These are phyloP conservation scores for Scenedesmus sp. DNA, from an alignment of 163 green algal species.

Conservation along the genomic window DNA sequence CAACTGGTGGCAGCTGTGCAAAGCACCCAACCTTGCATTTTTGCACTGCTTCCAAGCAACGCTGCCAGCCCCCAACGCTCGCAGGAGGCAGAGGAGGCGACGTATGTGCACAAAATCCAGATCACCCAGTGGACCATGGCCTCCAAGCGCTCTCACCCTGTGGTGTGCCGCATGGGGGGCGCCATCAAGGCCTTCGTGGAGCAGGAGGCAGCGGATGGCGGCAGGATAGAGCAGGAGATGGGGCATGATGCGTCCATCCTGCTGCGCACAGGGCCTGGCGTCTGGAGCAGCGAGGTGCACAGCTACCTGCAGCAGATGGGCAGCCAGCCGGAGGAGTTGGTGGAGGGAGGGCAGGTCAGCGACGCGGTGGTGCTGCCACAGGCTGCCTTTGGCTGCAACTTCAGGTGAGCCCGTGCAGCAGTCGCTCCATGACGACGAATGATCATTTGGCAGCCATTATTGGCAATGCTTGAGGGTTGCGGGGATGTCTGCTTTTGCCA, in stretches of 20 bases:
- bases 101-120: constrained; percentile 46
- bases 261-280: constrained; percentile 51
- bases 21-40: background rate
- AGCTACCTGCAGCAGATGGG: constrained; percentile 34
- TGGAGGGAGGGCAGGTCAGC: background rate
- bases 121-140: constrained; percentile 54
- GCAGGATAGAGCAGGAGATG: constrained; percentile 8
- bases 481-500: background rate
- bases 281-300: constrained; percentile 47
- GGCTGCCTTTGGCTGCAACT: constrained; percentile 51
- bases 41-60: background rate
- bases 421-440: too few species aligned
- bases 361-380: constrained; percentile 52
- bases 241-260: constrained; percentile 53
- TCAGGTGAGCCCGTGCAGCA: background rate
- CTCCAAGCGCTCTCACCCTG: constrained; percentile 34
- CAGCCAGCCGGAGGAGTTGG: background rate
- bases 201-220: constrained; percentile 2
- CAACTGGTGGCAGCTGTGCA: background rate
- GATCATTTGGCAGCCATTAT: too few species aligned
- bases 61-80: background rate
- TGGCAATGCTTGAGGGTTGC: background rate
- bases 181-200: constrained; percentile 31
- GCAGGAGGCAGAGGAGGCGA: constrained; percentile 45
- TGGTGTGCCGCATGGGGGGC: constrained; percentile 48